Percentiles rank a stretch among this genome's conserved stretches.
These are phyloP conservation scores for Lathyrus oleraceus DNA, from an alignment of 306 rosid genomes.

Conservation along the genomic window DNA sequence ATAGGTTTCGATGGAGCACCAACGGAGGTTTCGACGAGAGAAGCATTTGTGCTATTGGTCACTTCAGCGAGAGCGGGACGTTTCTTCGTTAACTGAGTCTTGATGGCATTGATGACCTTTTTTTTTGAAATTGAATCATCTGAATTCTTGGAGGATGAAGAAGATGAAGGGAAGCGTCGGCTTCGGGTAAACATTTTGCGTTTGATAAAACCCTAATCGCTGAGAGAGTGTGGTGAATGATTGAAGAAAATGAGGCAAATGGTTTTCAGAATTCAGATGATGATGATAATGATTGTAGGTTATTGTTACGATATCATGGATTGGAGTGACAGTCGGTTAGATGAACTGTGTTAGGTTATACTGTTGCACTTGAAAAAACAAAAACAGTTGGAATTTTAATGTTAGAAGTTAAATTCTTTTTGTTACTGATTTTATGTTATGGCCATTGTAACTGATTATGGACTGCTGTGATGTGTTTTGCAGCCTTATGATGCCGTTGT, in stretches of 20 bases:
- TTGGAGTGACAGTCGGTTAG: too few relatives aligned
- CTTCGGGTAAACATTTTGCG: constrained; percentile 43
- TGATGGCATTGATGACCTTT: constrained; percentile 34
- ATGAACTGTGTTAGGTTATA: too few relatives aligned
- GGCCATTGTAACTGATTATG: too few relatives aligned
- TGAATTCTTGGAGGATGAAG: constrained; percentile 33
- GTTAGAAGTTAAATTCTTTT: too few relatives aligned
- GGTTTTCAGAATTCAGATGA: constrained; percentile 29
- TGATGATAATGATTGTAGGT: neutral
- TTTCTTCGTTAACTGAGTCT: constrained; percentile 43
- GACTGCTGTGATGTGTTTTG: too few relatives aligned
- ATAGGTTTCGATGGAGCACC: constrained; percentile 40
- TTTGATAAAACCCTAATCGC: constrained; percentile 31
- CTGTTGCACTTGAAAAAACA: too few relatives aligned
- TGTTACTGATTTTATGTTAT: too few relatives aligned
- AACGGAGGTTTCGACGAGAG: constrained; percentile 20
- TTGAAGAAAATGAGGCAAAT: constrained; percentile 24
- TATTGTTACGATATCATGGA: neutral
- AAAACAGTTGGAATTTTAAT: too few relatives aligned
- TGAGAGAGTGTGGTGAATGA: constrained; percentile 9
- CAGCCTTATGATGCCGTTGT: too few relatives aligned
- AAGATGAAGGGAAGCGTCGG: constrained; percentile 27
- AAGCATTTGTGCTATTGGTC: constrained; percentile 44
- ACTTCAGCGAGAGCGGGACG: constrained; percentile 56
- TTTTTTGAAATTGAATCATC: constrained; percentile 25